These are phyloP conservation scores for Chalaropsis ovoidea DNA, from an alignment of 2,329 filamentous ascomycete genomes.

Conservation along the genomic window DNA sequence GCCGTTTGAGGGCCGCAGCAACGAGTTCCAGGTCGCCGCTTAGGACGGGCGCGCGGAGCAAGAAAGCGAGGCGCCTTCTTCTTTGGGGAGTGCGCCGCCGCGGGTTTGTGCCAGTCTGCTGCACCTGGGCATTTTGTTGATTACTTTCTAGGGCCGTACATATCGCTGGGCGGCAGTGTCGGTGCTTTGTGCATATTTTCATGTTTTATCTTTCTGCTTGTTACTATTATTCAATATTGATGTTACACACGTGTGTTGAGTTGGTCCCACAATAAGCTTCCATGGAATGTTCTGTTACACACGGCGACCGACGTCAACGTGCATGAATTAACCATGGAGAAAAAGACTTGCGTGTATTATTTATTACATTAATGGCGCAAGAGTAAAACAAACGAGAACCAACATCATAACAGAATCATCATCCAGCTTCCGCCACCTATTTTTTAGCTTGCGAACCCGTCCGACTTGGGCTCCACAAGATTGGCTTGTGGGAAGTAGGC, in stretches of 20 bases:
- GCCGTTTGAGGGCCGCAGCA: constrained; percentile 59
- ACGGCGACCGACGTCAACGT: background rate
- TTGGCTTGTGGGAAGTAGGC: constrained; percentile 34
- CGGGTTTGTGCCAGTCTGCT: background rate
- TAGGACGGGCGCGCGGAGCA: constrained; percentile 6
- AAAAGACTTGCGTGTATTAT: background rate
- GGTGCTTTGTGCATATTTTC: background rate
- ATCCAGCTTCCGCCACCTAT: too few relatives aligned
- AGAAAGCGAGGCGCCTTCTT: background rate
- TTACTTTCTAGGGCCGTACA: background rate
- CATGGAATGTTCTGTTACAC: background rate
- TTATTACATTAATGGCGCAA: too few relatives aligned
- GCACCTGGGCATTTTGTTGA: background rate
- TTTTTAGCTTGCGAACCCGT: too few relatives aligned
- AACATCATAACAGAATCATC: too few relatives aligned
- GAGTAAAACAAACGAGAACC: too few relatives aligned
- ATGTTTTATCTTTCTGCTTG: background rate
- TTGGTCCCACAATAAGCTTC: background rate
- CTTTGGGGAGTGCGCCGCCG: background rate
- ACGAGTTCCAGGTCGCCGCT: constrained; percentile 37
- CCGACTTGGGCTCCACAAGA: too few relatives aligned
- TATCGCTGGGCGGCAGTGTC: background rate
- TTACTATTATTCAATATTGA: constrained; percentile 1
- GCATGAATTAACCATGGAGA: background rate
- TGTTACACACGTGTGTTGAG: background rate